Evolutionary conservation across 495 filamentous ascomycete genomes (phyloP).

Genomic region (Immersiella caudata): DNA sequence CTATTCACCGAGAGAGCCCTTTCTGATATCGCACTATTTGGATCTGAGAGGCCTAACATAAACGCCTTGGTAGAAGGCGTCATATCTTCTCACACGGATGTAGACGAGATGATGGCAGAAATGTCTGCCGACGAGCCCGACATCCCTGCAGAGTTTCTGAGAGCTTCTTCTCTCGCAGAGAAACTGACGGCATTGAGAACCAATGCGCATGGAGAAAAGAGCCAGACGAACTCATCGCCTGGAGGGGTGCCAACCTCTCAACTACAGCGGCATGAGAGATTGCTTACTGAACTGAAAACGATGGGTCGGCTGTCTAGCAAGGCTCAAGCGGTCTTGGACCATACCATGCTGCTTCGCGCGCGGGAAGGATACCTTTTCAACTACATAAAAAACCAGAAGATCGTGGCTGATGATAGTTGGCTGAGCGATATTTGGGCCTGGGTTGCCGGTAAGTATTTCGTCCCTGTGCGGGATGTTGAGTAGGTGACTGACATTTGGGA

Average conservation of each 20-base stretch:
- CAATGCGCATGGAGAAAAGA: slow-evolving; percentile 13
- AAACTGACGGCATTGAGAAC: slow-evolving; percentile 44
- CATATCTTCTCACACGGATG: slow-evolving; percentile 26
- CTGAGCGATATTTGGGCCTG: slow-evolving; percentile 78
- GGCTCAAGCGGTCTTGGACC: slow-evolving; percentile 46
- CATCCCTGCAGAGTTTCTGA: slow-evolving; percentile 33
- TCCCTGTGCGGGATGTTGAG: not conserved
- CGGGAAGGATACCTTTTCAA: slow-evolving; percentile 81
- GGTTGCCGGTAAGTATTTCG: slow-evolving; percentile 61
- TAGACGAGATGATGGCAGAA: slow-evolving; percentile 33
- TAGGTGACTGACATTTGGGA: slow-evolving; percentile 11
- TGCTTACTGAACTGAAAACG: slow-evolving; percentile 53
- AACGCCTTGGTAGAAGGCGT: slow-evolving; percentile 39
- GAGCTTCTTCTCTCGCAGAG: slow-evolving; percentile 41
- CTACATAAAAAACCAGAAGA: slow-evolving; percentile 64
- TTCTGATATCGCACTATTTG: slow-evolving; percentile 49
- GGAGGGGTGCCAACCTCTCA: slow-evolving; percentile 39
- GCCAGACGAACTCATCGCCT: not conserved
- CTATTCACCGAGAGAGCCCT: slow-evolving; percentile 48
- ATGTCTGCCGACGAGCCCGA: slow-evolving; percentile 26
- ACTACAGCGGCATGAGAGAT: slow-evolving; percentile 46
- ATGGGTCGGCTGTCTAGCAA: slow-evolving; percentile 38
- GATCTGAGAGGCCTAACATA: slow-evolving; percentile 40
- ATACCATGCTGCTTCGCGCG: slow-evolving; percentile 54
- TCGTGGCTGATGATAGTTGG: slow-evolving; percentile 72